Base-by-base conservation (phyloP, 2,329 filamentous ascomycete species). In the Graphiopsis chlorocephala region DNA sequence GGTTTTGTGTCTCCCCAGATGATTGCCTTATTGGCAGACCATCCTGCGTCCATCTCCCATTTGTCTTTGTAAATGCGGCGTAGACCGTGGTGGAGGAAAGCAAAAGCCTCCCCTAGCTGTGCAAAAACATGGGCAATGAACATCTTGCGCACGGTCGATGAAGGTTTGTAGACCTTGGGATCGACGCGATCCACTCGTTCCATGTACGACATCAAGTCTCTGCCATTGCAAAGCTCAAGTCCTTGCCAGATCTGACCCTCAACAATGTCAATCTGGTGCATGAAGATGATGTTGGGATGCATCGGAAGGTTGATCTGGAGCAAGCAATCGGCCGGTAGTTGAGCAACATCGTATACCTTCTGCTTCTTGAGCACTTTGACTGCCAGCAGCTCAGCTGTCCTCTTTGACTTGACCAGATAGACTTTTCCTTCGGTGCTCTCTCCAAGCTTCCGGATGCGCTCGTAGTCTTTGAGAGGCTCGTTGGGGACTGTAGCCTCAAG, bases 11-110 rank as follows among this genome's bases (percentile, higher is more conserved):
- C 72, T 1, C 17, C 8, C 17, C 17, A 66, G 38, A 59, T 74
- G 67, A 29, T 72, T 42, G 42, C 72, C 56, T 4, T 50, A 25
- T 3, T 14, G 7, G 7, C 20, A 11, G 20, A n/a, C 50, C 50
- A 53, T 0, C 50, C 50, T 20, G 28, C n/a, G 10, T 61, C 59
- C 4, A 7, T 38, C 1, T 26, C 14, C 31, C 59, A 52, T 7
- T 61, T 14, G 12, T 2, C 42, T 8, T 42, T 25, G 26, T 5
- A 6, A 3, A 7, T 8, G 1, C 50, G 52, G 50, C 60, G 31
- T 7, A 68, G 61, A 23, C 72, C 71, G n/a, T 62, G 33, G 52
- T 75, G 73, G 1, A 75, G 45, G 64, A 65, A 74, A 5, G 67
- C 69, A 3, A 74, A 50, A 6, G 69, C 72, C 15, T 70, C 65